A percentile compares a stretch with the other conserved stretches of the same genome.
Conservation (phyloP, 345 rosid genomes). For the Dipteronia dyeriana region DNA sequence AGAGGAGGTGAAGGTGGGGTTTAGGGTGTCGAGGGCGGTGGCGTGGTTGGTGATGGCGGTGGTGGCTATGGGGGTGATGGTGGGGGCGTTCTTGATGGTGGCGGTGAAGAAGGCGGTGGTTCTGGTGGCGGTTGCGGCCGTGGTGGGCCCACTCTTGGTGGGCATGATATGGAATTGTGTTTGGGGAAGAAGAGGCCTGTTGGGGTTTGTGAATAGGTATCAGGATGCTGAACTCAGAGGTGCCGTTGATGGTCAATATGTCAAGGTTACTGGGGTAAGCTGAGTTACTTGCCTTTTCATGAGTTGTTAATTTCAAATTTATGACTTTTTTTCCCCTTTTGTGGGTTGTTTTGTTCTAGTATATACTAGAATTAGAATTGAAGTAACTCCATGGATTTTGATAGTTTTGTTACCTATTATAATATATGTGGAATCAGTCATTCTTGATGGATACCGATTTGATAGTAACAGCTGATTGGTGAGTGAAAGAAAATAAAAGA, state of each 20-base stretch:
- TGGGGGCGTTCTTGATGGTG: slow-evolving; percentile 75
- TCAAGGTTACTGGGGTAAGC: slow-evolving; percentile 93
- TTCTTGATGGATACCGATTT: background rate
- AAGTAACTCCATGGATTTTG: background rate
- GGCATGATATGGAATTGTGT: slow-evolving; percentile 67
- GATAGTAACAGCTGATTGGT: background rate
- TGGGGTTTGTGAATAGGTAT: slow-evolving; percentile 59
- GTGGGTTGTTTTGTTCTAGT: background rate
- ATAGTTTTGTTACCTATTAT: background rate
- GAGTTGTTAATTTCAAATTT: background rate
- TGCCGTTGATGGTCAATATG: slow-evolving; percentile 88
- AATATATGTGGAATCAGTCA: background rate
- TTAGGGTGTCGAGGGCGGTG: slow-evolving; percentile 71
- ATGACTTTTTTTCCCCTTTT: background rate
- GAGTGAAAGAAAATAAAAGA: background rate
- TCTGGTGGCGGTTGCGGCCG: slow-evolving; percentile 61
- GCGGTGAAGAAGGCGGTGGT: slow-evolving; percentile 77
- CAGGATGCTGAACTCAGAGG: slow-evolving; percentile 94
- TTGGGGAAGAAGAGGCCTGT: slow-evolving; percentile 71
- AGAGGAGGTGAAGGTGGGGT: slow-evolving; percentile 68
- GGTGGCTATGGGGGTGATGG: slow-evolving; percentile 57
- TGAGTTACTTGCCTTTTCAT: background rate
- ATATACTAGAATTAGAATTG: background rate
- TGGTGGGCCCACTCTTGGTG: slow-evolving; percentile 50
- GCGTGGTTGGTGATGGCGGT: slow-evolving; percentile 71